Evolutionary conservation across 2,329 filamentous ascomycete genomes (phyloP), one percentile per base, ranked within the genome.

Genomic region (Aspergillus vadensis): DNA sequence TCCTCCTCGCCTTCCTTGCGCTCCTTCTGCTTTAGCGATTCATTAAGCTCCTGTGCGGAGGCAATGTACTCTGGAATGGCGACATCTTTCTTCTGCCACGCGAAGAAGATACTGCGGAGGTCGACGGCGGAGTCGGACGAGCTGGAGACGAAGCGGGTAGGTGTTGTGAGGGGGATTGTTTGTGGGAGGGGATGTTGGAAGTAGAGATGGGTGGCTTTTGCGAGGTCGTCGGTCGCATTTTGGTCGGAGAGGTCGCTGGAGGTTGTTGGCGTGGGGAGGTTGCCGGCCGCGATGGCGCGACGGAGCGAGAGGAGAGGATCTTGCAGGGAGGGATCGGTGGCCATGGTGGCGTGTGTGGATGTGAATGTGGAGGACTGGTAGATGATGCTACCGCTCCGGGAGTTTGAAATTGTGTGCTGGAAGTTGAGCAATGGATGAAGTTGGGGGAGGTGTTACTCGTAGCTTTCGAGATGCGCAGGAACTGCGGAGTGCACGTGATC

Each of bases 61-160:
- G 90, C 86, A 77, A 97, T 95, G 83, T 98, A 98, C 69, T 96
- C 92, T 10, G 91, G 90, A 67, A 96, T 92, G 57, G 90, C 87
- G 58, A 90, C 87, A 80, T 98, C 94, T 76, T 92, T 92, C 79
- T 97, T 96, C 71, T 91, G 83, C 92, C 92, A 99, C 58, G 92
- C 92, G 74, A 98, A 97, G 81, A 94, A 97, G 78, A 97, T 94
- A 75, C 90, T 95, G 73, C 95, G 92, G 68, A 99, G 83, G 74
- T 97, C 91, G 70, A 97, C 88, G 4, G 89, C 84, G 58, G 83
- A 82, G 51, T 86, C 83, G 69, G 77, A 77, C 51, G 87, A 86
- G 60, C 86, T 85, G n/a, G 91, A 93, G 62, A 91, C 85, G 81
- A 98, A 98, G 69, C 95, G 91, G 67, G 95, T 99, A 9, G 88